A percentile compares a stretch with the other conserved stretches of the same genome.
Evolutionary conservation across 352 stramenopile species (phyloP).

Genomic region (Pythium phragmiticola): DNA sequence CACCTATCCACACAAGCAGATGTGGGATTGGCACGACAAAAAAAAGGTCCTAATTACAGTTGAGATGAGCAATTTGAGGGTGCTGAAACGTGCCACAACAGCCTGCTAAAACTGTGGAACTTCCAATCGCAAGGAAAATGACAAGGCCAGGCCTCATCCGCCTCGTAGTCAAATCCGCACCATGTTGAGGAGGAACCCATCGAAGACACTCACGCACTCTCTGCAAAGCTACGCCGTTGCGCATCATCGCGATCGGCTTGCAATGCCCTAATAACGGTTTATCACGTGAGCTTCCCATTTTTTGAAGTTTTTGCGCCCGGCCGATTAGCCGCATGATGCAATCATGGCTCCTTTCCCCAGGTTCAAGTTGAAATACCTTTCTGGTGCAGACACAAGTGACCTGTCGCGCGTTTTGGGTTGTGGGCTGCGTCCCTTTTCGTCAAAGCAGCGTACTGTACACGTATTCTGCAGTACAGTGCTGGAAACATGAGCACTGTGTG

Average conservation of each 20-base stretch:
- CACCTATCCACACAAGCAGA: not conserved
- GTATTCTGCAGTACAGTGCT: no score
- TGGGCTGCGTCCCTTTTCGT: no score
- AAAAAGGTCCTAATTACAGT: not conserved
- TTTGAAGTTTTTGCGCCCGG: constrained; percentile 11
- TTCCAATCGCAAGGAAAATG: not conserved
- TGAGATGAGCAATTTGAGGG: constrained; percentile 3
- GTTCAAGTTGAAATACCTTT: constrained; percentile 26
- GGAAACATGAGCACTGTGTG: no score
- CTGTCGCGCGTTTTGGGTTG: constrained; percentile 1
- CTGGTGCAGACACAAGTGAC: constrained; percentile 6
- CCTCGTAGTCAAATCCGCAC: no score
- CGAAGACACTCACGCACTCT: no score
- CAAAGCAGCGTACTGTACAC: no score
- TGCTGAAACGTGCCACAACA: not conserved
- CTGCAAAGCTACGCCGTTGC: no score
- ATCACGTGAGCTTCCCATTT: not conserved
- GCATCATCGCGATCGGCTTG: no score
- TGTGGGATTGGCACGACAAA: constrained; percentile 4
- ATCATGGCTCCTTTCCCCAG: constrained; percentile 27
- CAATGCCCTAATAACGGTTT: no score
- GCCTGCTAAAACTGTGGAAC: not conserved
- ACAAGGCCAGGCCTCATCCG: no score
- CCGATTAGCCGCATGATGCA: constrained; percentile 11
- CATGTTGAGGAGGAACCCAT: no score